Evolutionary conservation across 2,329 filamentous ascomycete species (phyloP).

Genomic region (Cucurbitaria berberidis): DNA sequence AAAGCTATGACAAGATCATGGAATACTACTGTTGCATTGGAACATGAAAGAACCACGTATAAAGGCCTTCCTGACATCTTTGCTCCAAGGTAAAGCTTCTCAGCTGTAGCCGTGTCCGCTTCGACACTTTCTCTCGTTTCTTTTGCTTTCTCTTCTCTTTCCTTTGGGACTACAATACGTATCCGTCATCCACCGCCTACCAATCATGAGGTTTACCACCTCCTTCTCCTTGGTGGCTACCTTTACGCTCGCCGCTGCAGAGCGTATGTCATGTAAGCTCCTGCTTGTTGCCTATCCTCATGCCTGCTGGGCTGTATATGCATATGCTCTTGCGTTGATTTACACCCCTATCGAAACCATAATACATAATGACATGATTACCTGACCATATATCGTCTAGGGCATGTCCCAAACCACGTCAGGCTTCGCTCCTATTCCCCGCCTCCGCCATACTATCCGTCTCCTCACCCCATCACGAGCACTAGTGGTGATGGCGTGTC

Average conservation of each 20-base stretch:
- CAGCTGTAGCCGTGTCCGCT: slow-evolving; percentile 13
- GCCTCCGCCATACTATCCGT: slow-evolving; percentile 11
- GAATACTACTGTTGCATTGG: slow-evolving; percentile 1
- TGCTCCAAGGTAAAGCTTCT: slow-evolving; percentile 1
- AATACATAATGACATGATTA: neutral
- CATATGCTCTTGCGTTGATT: neutral
- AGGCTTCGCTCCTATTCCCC: slow-evolving; percentile 27
- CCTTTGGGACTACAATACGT: neutral
- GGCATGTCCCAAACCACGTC: slow-evolving; percentile 20
- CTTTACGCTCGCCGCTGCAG: slow-evolving; percentile 18
- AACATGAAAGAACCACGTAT: slow-evolving; percentile 17
- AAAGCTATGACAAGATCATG: slow-evolving; percentile 2
- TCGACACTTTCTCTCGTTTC: slow-evolving; percentile 20
- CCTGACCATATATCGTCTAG: slow-evolving; percentile 1
- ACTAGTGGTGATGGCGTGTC: slow-evolving; percentile 7
- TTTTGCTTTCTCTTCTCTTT: slow-evolving; percentile 7
- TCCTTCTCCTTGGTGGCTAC: slow-evolving; percentile 17
- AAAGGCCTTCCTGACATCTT: slow-evolving; percentile 7
- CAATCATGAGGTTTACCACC: slow-evolving; percentile 27
- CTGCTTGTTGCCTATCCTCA: neutral
- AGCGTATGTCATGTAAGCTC: slow-evolving; percentile 23
- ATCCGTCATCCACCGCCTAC: neutral
- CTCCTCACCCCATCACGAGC: slow-evolving; percentile 13
- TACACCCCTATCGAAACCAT: neutral
- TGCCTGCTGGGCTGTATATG: neutral